Conservation (phyloP, 2,329 filamentous ascomycete genomes). For the Fusarium sacchari region DNA sequence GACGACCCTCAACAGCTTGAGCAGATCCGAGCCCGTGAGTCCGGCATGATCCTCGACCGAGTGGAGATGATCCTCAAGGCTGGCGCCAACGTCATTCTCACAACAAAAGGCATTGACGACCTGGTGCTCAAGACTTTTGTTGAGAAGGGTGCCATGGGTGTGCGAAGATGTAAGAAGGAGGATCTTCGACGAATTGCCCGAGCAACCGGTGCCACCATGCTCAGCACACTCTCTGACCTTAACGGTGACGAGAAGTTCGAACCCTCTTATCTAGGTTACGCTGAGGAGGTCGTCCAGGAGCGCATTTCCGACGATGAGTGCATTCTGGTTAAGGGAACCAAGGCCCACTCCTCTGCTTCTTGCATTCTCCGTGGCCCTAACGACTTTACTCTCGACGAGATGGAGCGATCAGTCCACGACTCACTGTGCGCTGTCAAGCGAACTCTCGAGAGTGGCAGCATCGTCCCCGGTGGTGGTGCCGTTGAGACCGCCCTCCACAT, state of each 20-base stretch:
- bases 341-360: constrained; percentile 91
- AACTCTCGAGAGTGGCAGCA: constrained; percentile 94
- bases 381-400: constrained; percentile 97
- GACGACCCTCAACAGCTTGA: constrained; percentile 97
- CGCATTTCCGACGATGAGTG: constrained; percentile 99
- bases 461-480: constrained; percentile 94
- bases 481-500: constrained; percentile 99
- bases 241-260: constrained; percentile 99
- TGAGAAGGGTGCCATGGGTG: constrained; percentile 94
- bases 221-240: constrained; percentile 93
- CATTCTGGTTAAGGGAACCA: constrained; percentile 95
- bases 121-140: constrained; percentile 93
- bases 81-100: constrained; percentile 94
- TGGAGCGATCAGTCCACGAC: constrained; percentile 98
- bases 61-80: constrained; percentile 98
- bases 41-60: constrained; percentile 91
- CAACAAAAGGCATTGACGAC: constrained; percentile 98
- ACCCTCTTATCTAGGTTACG: constrained; percentile 84
- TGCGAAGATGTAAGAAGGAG: constrained; percentile 98
- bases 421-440: constrained; percentile 97
- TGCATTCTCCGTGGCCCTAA: constrained; percentile 96
- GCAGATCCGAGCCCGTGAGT: constrained; percentile 93
- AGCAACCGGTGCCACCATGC: constrained; percentile 91
- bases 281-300: constrained; percentile 97
- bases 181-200: constrained; percentile 94